Base-by-base conservation (phyloP, 148 eudicot species). In the Tetragonia tetragonoides region DNA sequence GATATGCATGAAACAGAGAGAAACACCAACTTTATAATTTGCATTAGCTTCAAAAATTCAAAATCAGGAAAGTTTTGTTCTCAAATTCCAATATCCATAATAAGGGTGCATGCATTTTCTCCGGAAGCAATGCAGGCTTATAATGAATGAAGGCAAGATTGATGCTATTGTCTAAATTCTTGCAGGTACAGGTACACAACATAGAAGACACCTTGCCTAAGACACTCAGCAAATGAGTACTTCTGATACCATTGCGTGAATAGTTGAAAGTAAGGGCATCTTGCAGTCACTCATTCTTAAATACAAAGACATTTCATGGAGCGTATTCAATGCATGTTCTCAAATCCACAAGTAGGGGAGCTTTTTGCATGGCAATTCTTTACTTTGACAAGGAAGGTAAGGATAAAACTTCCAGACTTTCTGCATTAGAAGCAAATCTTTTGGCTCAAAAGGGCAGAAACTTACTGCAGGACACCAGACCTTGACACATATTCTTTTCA, bases 361-460 rank as follows among this genome's bases (percentile, higher is more conserved):
- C 53, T 41, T 44, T 68, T 44, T 68, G 37, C 57, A 23, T 46
- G 57, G 12, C 38, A 17, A 44, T 44, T 68, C 47, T 18, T n/a
- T 10, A n/a, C 17, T 44, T 44, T 21, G 16, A 11, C 37, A 34
- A 46, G 70, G 21, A 42, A 64, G 14, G 37, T 20, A 69, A 44
- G 47, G 21, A 64, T 10, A 59, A 46, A 44, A 42, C 24, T 41
- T 62, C 2, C 9, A 24, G n/a, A 11, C 2, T 61, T 20, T 70
- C 47, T 70, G 12, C 75, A 46, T 23, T 16, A 74, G 62, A 68
- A 75, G 51, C 49, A 67, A 61, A 46, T 73, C 59, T 41, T 60
- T 57, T 18, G 53, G 66, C 38, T 46, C 34, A 59, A 69, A 77
- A 57, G 39, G 38, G 17, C 64, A n/a, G 59, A 51, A 59, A 28